Conservation (phyloP, 2,329 filamentous ascomycete species). For the Celoporthe dispersa region DNA sequence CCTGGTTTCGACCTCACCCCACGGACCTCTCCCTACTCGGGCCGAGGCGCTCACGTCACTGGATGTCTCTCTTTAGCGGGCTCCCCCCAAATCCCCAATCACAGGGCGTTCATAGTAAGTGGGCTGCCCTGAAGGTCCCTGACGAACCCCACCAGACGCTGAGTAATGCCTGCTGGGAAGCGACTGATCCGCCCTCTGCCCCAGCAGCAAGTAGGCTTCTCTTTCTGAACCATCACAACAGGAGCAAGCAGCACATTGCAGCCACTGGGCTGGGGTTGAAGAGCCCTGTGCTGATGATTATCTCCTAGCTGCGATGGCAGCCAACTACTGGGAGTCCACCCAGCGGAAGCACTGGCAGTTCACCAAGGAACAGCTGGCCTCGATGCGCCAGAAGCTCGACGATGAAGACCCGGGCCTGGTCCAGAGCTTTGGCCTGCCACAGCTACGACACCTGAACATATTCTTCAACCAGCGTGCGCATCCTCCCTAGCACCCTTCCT, state of each 20-base stretch:
- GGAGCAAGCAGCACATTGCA: constrained; percentile 11
- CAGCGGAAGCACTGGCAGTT: constrained; percentile 92
- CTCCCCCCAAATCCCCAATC: not conserved
- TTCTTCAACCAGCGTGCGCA: constrained; percentile 86
- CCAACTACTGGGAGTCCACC: constrained; percentile 96
- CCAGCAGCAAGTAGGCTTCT: not conserved
- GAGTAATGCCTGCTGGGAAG: constrained; percentile 33
- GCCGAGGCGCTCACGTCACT: constrained; percentile 27
- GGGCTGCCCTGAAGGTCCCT: not conserved
- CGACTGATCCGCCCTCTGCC: constrained; percentile 2
- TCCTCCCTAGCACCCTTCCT: constrained; percentile 12
- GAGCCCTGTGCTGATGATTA: not conserved
- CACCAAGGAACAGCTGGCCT: constrained; percentile 76
- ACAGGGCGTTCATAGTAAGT: constrained; percentile 1
- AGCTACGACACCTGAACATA: constrained; percentile 81
- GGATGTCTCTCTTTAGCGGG: constrained; percentile 10
- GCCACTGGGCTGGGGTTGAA: too few species aligned
- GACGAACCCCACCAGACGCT: not conserved
- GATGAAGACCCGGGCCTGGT: constrained; percentile 76
- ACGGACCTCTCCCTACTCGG: constrained; percentile 21
- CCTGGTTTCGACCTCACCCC: constrained; percentile 12
- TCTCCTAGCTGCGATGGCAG: constrained; percentile 68
- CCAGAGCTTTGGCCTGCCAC: constrained; percentile 80
- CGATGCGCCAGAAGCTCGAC: constrained; percentile 76
- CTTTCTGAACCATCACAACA: not conserved